Conservation (phyloP, 1,139 yeast genomes). For the Geotrichum restrictum region DNA sequence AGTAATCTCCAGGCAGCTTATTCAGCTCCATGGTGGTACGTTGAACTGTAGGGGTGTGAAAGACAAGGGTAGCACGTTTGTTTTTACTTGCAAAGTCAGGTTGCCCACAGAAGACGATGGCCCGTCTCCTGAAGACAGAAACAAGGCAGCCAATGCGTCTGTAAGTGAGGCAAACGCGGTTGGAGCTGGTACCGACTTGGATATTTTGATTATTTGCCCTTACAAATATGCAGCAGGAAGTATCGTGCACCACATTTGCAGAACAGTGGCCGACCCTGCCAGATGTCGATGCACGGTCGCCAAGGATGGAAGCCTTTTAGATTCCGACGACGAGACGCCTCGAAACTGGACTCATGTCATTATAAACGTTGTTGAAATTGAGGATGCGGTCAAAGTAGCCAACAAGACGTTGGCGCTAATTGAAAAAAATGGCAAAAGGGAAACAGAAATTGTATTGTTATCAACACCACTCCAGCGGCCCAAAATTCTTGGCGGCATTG, state of each 20-base stretch:
- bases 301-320: slow-evolving; percentile 21
- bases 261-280: slow-evolving; percentile 33
- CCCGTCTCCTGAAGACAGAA: slow-evolving; percentile 28
- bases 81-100: slow-evolving; percentile 35
- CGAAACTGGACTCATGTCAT: slow-evolving; percentile 36
- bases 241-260: slow-evolving; percentile 35
- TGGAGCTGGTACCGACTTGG: slow-evolving; percentile 21
- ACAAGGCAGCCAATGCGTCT: slow-evolving; percentile 21
- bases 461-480: slow-evolving; percentile 36
- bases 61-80: slow-evolving; percentile 76
- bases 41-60: slow-evolving; percentile 63
- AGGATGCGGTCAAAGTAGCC: slow-evolving; percentile 26
- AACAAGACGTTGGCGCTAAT: slow-evolving; percentile 10
- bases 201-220: slow-evolving; percentile 35
- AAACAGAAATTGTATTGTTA: slow-evolving; percentile 32
- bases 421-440: background rate
- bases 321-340: background rate
- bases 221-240: slow-evolving; percentile 33
- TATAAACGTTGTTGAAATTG: slow-evolving; percentile 30
- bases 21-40: slow-evolving; percentile 81
- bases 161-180: slow-evolving; percentile 17
- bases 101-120: slow-evolving; percentile 32
- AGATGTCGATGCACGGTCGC: slow-evolving; percentile 26
- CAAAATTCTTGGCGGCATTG: slow-evolving; percentile 25
- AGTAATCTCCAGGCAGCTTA: slow-evolving; percentile 80